Conservation (phyloP, 805 yeast genomes). For the Starmerella gropengiesseri region DNA sequence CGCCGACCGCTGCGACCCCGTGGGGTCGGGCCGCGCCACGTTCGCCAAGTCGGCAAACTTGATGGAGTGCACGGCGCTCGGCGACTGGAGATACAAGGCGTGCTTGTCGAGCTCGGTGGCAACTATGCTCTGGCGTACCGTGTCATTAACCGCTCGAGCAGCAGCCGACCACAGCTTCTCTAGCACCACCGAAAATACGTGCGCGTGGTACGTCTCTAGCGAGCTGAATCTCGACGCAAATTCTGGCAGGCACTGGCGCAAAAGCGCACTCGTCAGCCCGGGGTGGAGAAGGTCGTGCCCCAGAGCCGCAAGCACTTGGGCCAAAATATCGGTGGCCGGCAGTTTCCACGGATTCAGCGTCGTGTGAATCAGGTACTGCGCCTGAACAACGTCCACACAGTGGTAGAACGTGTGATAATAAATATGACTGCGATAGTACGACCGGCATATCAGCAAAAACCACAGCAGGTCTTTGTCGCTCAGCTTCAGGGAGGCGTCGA, state of each 20-base stretch:
- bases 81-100: slow-evolving; percentile 27
- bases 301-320: slow-evolving; percentile 65
- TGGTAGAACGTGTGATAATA: slow-evolving; percentile 93
- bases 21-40: slow-evolving; percentile 61
- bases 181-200: slow-evolving; percentile 46
- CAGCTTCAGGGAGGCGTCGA: slow-evolving; percentile 13
- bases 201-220: slow-evolving; percentile 72
- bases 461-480: slow-evolving; percentile 42
- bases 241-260: slow-evolving; percentile 49
- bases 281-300: slow-evolving; percentile 98
- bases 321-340: slow-evolving; percentile 40
- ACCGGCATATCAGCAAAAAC: slow-evolving; percentile 57
- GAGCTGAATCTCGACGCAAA: slow-evolving; percentile 52
- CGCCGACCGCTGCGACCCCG: slow-evolving; percentile 14
- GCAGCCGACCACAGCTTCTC: slow-evolving; percentile 40
- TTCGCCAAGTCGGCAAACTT: slow-evolving; percentile 96
- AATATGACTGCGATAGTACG: slow-evolving; percentile 71
- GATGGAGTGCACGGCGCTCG: slow-evolving; percentile 39
- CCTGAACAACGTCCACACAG: slow-evolving; percentile 91
- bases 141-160: slow-evolving; percentile 7
- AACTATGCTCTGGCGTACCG: slow-evolving; percentile 34
- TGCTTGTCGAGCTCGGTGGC: slow-evolving; percentile 95
- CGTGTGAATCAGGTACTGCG: slow-evolving; percentile 44
- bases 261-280: slow-evolving; percentile 75
- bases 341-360: slow-evolving; percentile 5